Evolutionary conservation across 176 grass and related monocot species (phyloP).

Genomic region (Sorghum bicolor): Sorghum_bicolor_NCBIv3 NC_012876.2:2447501-2448000

Average conservation of each 20-base stretch:
- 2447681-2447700: conserved; percentile 30
- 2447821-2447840: conserved; percentile 5
- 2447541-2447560: neutral
- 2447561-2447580: neutral
- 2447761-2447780: conserved; percentile 26
- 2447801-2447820: conserved; percentile 32
- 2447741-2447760: conserved; percentile 50
- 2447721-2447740: conserved; percentile 74
- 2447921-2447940: neutral
- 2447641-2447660: neutral
- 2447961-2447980: conserved; percentile 19
- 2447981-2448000: neutral
- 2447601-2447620: too few relatives aligned
- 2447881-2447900: neutral
- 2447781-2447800: conserved; percentile 14
- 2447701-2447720: conserved; percentile 97
- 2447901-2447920: neutral
- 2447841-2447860: neutral
- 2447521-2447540: neutral
- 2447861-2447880: neutral
- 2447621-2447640: neutral
- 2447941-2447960: neutral
- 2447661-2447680: neutral
- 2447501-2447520: neutral
- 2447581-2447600: neutral